phyloP scores from a whole-genome alignment of 768 basidiomycete species.

The Mycena chlorophos region DNA sequence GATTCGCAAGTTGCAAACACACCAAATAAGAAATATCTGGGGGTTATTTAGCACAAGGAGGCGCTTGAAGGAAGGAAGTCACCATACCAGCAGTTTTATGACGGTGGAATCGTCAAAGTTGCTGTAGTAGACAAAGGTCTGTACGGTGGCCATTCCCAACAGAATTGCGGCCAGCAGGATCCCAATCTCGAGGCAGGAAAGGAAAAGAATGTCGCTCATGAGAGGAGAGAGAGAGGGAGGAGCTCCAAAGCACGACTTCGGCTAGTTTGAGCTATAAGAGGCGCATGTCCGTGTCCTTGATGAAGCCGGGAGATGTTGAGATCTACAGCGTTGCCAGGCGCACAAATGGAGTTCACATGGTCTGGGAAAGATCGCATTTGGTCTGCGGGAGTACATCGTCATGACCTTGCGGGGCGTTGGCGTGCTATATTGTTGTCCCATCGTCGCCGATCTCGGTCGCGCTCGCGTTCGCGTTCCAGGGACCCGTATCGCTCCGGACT shows the following conservation, averaged over 20 bases:
- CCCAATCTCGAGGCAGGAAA: constrained; percentile 18
- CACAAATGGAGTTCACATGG: not conserved
- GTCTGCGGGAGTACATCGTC: too few species aligned
- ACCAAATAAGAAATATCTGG: constrained; percentile 17
- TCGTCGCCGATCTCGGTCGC: constrained; percentile 48
- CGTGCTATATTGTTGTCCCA: constrained; percentile 52
- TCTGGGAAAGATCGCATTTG: not conserved
- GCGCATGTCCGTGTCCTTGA: not conserved
- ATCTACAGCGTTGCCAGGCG: not conserved
- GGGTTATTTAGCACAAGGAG: not conserved
- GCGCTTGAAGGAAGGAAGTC: not conserved
- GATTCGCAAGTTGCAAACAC: not conserved
- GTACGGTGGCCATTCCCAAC: constrained; percentile 19
- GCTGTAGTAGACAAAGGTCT: constrained; percentile 20
- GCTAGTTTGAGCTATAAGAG: not conserved
- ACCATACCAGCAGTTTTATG: constrained; percentile 14
- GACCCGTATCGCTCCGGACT: constrained; percentile 31
- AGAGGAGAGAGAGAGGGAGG: not conserved
- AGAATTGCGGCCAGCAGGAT: constrained; percentile 12
- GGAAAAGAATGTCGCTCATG: constrained; percentile 1
- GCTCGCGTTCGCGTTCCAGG: constrained; percentile 34
- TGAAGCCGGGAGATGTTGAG: too few species aligned
- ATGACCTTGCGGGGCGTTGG: too few species aligned
- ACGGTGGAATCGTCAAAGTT: constrained; percentile 17
- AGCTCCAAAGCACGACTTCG: not conserved